phyloP scores from a whole-genome alignment of 495 filamentous ascomycete genomes.

The Cetradonia linearis region DNA sequence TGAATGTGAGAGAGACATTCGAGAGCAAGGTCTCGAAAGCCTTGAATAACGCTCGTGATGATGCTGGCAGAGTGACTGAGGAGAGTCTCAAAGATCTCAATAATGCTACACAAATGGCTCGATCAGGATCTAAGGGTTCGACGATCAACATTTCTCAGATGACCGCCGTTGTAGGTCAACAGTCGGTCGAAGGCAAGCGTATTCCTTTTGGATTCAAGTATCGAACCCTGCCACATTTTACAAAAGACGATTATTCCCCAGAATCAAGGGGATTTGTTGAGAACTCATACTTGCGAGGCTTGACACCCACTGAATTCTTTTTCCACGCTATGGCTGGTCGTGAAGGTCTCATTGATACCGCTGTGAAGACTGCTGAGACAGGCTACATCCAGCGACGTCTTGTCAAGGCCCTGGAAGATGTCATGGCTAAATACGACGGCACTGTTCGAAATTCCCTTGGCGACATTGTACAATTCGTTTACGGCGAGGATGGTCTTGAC shows the following conservation, averaged over 20 bases:
- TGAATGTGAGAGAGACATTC: constrained; percentile 97
- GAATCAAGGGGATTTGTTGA: constrained; percentile 97
- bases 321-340: constrained; percentile 99
- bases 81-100: constrained; percentile 89
- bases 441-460: constrained; percentile 95
- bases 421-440: constrained; percentile 94
- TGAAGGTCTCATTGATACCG: constrained; percentile 98
- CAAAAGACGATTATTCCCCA: constrained; percentile 96
- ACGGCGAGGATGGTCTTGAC: constrained; percentile 94
- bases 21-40: constrained; percentile 90
- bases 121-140: constrained; percentile 93
- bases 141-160: constrained; percentile 99
- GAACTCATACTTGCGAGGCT: constrained; percentile 93
- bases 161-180: constrained; percentile 93
- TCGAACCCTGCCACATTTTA: constrained; percentile 92
- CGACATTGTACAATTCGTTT: constrained; percentile 94
- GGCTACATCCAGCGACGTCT: constrained; percentile 98
- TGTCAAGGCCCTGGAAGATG: constrained; percentile 95
- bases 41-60: constrained; percentile 90
- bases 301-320: constrained; percentile 95
- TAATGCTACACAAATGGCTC: constrained; percentile 91
- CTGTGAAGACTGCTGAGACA: constrained; percentile 98
- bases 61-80: constrained; percentile 83
- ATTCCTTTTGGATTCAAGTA: constrained; percentile 99
- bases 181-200: constrained; percentile 96